Conservation (phyloP, 306 rosid species). For the Rosa rugosa region DNA sequence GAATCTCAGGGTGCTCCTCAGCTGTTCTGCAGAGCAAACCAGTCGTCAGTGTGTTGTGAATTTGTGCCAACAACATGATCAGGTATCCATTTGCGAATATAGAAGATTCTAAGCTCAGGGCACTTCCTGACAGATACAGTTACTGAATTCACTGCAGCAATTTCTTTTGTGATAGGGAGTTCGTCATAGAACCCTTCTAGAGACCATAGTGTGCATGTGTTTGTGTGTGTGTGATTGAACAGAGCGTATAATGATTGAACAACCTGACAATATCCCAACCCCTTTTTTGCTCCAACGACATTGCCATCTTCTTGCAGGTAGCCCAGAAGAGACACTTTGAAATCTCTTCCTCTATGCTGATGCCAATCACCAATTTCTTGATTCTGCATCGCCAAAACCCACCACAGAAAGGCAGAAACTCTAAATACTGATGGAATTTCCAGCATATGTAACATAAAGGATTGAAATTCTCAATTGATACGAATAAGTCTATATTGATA, state of each 20-base stretch:
- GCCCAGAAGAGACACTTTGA: constrained; percentile 72
- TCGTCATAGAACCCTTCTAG: too few relatives aligned
- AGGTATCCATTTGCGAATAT: too few relatives aligned
- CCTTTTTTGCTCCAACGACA: constrained; percentile 50
- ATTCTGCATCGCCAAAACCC: constrained; percentile 57
- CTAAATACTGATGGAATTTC: not conserved
- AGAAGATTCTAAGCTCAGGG: too few relatives aligned
- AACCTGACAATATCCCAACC: constrained; percentile 61
- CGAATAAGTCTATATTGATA: not conserved
- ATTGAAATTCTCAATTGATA: constrained; percentile 22
- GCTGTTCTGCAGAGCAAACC: constrained; percentile 82
- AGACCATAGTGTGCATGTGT: too few relatives aligned
- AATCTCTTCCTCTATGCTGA: constrained; percentile 89
- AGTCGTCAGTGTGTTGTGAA: too few relatives aligned
- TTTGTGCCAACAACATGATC: too few relatives aligned
- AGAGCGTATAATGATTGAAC: constrained; percentile 21
- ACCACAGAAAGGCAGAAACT: not conserved
- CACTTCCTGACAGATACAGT: too few relatives aligned
- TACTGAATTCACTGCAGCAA: too few relatives aligned
- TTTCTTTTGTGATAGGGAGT: too few relatives aligned
- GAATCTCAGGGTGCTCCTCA: constrained; percentile 83
- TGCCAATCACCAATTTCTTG: constrained; percentile 86
- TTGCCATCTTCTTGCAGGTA: constrained; percentile 49
- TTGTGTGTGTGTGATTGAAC: too few relatives aligned
- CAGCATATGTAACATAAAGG: constrained; percentile 23